A percentile compares a stretch with the other conserved stretches of the same genome.
phyloP scores from a whole-genome alignment of 768 basidiomycete genomes.

The Infundibulicybe gibba region DNA sequence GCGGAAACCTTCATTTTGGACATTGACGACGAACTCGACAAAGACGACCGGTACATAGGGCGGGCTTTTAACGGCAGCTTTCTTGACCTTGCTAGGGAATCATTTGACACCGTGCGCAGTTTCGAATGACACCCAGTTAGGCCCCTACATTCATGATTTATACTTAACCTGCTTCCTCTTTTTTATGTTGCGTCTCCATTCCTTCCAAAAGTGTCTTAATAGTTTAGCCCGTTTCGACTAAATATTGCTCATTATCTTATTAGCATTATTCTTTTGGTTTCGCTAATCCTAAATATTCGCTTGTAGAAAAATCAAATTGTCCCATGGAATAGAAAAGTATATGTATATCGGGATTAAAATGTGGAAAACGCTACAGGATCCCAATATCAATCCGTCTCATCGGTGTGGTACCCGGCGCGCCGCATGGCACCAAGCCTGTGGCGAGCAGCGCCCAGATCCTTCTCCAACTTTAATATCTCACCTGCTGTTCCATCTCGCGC shows the following conservation, averaged over 20 bases:
- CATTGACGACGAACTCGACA: slow-evolving; percentile 50
- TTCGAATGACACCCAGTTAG: slow-evolving; percentile 1
- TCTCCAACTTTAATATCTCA: slow-evolving; percentile 96
- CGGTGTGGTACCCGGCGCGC: slow-evolving; percentile 85
- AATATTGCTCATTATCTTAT: neutral
- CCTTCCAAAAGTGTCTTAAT: slow-evolving; percentile 9
- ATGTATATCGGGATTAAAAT: slow-evolving; percentile 10
- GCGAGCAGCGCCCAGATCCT: slow-evolving; percentile 86
- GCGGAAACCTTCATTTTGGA: slow-evolving; percentile 73
- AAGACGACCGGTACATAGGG: slow-evolving; percentile 20
- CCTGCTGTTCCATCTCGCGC: slow-evolving; percentile 98
- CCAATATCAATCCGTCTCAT: slow-evolving; percentile 59
- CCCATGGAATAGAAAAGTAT: slow-evolving; percentile 9
- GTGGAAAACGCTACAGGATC: slow-evolving; percentile 3
- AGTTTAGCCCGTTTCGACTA: slow-evolving; percentile 5
- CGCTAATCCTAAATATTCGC: slow-evolving; percentile 8
- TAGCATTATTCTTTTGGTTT: neutral
- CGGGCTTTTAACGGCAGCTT: slow-evolving; percentile 36
- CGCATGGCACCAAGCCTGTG: slow-evolving; percentile 83
- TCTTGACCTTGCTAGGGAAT: slow-evolving; percentile 47
- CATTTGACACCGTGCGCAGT: slow-evolving; percentile 45
- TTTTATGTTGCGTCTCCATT: slow-evolving; percentile 17
- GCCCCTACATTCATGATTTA: slow-evolving; percentile 3
- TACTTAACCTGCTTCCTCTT: slow-evolving; percentile 12
- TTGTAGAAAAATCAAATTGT: slow-evolving; percentile 11